Conservation (phyloP, 1,284 basidiomycete species). For the Ustilago curta region DNA sequence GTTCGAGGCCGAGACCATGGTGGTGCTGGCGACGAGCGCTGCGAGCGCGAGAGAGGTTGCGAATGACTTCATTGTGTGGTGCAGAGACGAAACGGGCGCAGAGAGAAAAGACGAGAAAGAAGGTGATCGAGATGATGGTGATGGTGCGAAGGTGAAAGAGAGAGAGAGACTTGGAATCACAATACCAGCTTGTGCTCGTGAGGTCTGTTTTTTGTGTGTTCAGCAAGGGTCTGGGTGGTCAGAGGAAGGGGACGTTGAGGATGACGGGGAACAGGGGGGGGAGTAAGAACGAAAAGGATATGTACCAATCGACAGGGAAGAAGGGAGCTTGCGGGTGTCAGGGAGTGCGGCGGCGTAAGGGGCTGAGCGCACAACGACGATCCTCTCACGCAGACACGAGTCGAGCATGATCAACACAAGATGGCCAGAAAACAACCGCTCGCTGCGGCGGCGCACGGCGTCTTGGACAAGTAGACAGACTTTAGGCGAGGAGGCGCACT, state of each 20-base stretch:
- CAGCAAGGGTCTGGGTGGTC: not conserved
- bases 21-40: slow-evolving; percentile 41
- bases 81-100: slow-evolving; percentile 1
- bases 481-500: not conserved
- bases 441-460: not conserved
- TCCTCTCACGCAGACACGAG: slow-evolving; percentile 20
- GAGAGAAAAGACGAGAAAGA: not conserved
- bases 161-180: slow-evolving; percentile 7
- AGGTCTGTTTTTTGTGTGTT: slow-evolving; percentile 3
- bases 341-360: slow-evolving; percentile 17
- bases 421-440: not conserved
- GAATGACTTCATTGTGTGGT: slow-evolving; percentile 43
- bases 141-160: slow-evolving; percentile 2
- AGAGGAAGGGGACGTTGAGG: slow-evolving; percentile 1
- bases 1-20: slow-evolving; percentile 43
- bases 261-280: slow-evolving; percentile 1
- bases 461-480: not conserved
- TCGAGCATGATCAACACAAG: slow-evolving; percentile 29
- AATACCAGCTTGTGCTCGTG: slow-evolving; percentile 31
- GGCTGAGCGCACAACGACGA: slow-evolving; percentile 23
- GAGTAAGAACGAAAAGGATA: slow-evolving; percentile 17
- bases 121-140: slow-evolving; percentile 1
- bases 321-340: not conserved
- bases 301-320: slow-evolving; percentile 17
- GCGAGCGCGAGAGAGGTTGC: slow-evolving; percentile 33